Base-by-base conservation (phyloP, 192 early-diverging fungal genomes). In the Mortierella hygrophila region DNA sequence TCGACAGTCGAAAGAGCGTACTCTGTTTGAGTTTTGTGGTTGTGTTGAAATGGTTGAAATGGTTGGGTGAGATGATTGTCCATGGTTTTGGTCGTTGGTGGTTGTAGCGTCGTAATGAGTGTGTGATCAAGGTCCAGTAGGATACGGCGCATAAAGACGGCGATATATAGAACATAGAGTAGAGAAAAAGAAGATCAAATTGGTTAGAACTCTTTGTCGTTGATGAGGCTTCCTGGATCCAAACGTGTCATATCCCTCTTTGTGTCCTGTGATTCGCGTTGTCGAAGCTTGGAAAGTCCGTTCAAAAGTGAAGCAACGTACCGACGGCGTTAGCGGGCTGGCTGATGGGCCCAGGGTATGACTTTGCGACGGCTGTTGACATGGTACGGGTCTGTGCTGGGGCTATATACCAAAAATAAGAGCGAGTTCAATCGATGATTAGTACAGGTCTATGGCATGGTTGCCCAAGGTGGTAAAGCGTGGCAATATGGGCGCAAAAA, bases 1-100 rank as follows among this genome's bases (percentile, higher is more conserved):
- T 99, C 97, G 57, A 99, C 91, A 41, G 97, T 97, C 29, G 97
- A 96, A 21, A 98, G 88, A 20, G 97, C 96, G 79, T 93, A 96
- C 87, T 97, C 96, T 93, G 70, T 63, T n/a, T 68, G 10, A 37
- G 20, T 35, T 72, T 55, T 55, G 23, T 55, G 21, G 54, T 55
- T 4, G 21, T n/a, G 20, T 21, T 18, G 49, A 40, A 40, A 52
- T 52, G 16, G 20, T 21, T 18, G 49, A 40, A 40, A 52, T 52
- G 16, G 4, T 20, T 26, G 10, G 26, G 49, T 32, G 65, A 32
- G 2, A 0, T 32, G 26, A 35, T 26, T 35, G 11, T 68, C 65
- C 65, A 29, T 68, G 65, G n/a, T 9, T 60, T 60, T 32, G 10
- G 29, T 26, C 11, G 26, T 29, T 4, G 26, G 60, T 32, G 29